A percentile compares a stretch with the other conserved stretches of the same genome.
Conservation (phyloP, 345 rosid genomes). For the Garcia nutans region DNA sequence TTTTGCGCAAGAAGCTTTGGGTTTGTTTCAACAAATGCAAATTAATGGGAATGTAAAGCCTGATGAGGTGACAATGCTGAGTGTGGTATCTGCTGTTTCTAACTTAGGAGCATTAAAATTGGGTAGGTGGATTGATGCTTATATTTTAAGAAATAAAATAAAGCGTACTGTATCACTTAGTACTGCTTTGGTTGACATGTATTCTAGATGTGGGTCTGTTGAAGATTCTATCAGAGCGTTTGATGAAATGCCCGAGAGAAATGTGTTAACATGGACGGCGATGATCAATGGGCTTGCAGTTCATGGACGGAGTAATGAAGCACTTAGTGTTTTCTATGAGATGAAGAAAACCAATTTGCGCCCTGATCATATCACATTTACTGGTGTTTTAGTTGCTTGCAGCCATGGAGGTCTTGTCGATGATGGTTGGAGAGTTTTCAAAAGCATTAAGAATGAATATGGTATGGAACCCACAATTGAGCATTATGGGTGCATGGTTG, state of each 20-base stretch:
- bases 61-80: slow-evolving; percentile 46
- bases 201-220: slow-evolving; percentile 52
- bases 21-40: slow-evolving; percentile 43
- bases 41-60: slow-evolving; percentile 27
- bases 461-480: slow-evolving; percentile 38
- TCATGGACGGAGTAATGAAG: slow-evolving; percentile 43
- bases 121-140: slow-evolving; percentile 48
- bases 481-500: slow-evolving; percentile 60
- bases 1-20: slow-evolving; percentile 37
- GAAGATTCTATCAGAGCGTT: slow-evolving; percentile 42
- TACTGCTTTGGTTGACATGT: slow-evolving; percentile 55
- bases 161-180: slow-evolving; percentile 30
- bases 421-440: slow-evolving; percentile 41
- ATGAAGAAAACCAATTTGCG: slow-evolving; percentile 35
- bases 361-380: slow-evolving; percentile 44
- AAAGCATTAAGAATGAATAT: slow-evolving; percentile 40
- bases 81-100: slow-evolving; percentile 42
- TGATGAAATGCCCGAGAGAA: slow-evolving; percentile 38
- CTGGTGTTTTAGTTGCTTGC: slow-evolving; percentile 47
- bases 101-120: slow-evolving; percentile 43
- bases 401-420: slow-evolving; percentile 50
- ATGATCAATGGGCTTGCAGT: slow-evolving; percentile 48
- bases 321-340: slow-evolving; percentile 31
- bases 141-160: slow-evolving; percentile 31
- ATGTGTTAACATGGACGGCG: slow-evolving; percentile 47